A percentile compares a stretch with the other conserved stretches of the same genome.
Conservation (phyloP, 805 yeast species). For the Kregervanrija fluxuum region DNA sequence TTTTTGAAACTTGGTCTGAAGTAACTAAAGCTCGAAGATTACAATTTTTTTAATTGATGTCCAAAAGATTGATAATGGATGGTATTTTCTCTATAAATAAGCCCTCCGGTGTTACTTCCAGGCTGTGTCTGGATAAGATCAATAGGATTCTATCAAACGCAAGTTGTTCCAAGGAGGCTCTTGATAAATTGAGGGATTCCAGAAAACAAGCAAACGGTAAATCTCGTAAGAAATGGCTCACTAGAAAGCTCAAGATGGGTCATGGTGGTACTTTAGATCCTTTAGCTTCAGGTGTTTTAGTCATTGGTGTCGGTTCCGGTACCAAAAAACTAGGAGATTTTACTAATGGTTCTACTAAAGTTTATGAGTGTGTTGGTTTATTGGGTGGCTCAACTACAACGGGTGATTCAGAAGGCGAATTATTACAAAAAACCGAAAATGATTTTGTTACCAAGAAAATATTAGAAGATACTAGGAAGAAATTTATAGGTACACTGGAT, state of each 20-base stretch:
- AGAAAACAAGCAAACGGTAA: conserved; percentile 38
- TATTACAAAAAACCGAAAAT: conserved; percentile 50
- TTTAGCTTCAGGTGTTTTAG: conserved; percentile 87
- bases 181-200: conserved; percentile 42
- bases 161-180: conserved; percentile 45
- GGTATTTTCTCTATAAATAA: conserved; percentile 91
- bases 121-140: conserved; percentile 59
- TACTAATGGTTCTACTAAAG: conserved; percentile 66
- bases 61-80: conserved; percentile 45
- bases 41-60: conserved; percentile 1
- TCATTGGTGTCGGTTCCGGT: conserved; percentile 88
- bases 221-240: conserved; percentile 46
- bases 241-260: conserved; percentile 58
- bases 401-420: conserved; percentile 87
- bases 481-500: conserved; percentile 71
- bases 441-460: conserved; percentile 50
- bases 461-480: conserved; percentile 42
- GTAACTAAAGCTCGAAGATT: no score
- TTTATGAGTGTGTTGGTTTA: conserved; percentile 76
- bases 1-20: not conserved
- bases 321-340: conserved; percentile 74
- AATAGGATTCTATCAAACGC: conserved; percentile 59
- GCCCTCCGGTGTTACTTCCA: conserved; percentile 80
- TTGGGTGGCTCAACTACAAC: conserved; percentile 90
- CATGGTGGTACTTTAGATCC: conserved; percentile 99